phyloP scores from a whole-genome alignment of 768 basidiomycete species.

The Lentinula boryana region DNA sequence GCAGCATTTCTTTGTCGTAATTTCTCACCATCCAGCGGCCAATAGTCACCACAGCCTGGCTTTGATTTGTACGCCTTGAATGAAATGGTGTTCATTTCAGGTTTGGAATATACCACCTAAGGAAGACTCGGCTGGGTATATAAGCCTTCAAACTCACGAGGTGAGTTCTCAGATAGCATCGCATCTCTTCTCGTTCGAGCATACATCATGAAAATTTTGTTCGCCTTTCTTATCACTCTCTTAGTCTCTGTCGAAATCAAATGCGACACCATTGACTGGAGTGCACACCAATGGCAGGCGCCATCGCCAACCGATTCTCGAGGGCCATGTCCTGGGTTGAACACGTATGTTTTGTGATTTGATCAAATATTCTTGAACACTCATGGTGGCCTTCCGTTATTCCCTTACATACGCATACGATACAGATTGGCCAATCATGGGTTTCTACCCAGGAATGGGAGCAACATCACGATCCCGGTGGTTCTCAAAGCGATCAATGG shows the following conservation, averaged over 20 bases:
- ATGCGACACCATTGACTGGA: neutral
- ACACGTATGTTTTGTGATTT: neutral
- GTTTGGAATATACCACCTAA: too few species aligned
- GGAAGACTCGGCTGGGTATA: too few species aligned
- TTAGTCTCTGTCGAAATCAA: neutral
- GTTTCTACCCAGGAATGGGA: constrained; percentile 8
- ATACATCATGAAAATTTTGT: neutral
- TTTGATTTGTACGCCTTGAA: too few species aligned
- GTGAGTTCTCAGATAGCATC: too few species aligned
- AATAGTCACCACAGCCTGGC: too few species aligned
- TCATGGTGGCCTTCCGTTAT: too few species aligned
- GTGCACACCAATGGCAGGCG: neutral
- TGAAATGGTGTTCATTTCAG: too few species aligned
- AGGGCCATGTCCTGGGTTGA: constrained; percentile 8
- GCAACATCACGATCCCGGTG: constrained; percentile 4
- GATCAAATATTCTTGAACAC: too few species aligned
- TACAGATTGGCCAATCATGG: constrained; percentile 8
- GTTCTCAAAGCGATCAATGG: constrained; percentile 4
- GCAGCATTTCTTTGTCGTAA: too few species aligned
- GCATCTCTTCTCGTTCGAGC: neutral
- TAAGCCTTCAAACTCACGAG: too few species aligned
- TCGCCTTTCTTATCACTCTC: neutral
- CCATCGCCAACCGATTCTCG: constrained; percentile 1
- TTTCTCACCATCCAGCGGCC: too few species aligned
- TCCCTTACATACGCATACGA: too few species aligned